Base-by-base conservation (phyloP, 495 filamentous ascomycete species). In the Neurospora sp. region DNA sequence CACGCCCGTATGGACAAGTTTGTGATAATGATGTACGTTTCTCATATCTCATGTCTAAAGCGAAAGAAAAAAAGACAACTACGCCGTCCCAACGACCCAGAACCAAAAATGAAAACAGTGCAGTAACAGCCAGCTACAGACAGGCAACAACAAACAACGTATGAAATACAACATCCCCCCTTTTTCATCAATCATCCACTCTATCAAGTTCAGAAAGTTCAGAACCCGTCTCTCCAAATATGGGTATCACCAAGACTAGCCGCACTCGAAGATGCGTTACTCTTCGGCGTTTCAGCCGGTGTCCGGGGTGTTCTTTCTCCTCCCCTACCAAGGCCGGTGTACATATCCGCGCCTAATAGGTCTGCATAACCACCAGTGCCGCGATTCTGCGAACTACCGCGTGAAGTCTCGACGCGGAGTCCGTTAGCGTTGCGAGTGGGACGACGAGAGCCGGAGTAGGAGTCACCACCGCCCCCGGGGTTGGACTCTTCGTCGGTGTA, bases 161-260 rank as follows among this genome's bases (percentile, higher is more conserved):
- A 16, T 35, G 47, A 2, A 37, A 65, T 37, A 65, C 53, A 16
- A 27, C 53, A 35, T 0, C 14, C 14, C 22, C 3, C 27, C 14
- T 65, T 27, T 59, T 45, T 8, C n/a, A 10, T 69, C 65, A 69
- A 18, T 37, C 68, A 69, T n/a, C 68, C 14, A 9, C 68, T 69
- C 9, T 38, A 2, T 5, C 61, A 31, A 68, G 4, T 37, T 53
- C 20, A 8, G 27, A 31, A 31, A 31, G 4, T 18, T 14, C 65
- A 16, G 12, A 4, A 12, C 73, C 68, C 73, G 5, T 86, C 82
- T 68, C 84, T 78, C 85, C 86, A 88, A 22, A 88, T 80, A 74
- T 87, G 85, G 47, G 86, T 87, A 80, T 88, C 86, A 45, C 86
- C 86, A 20, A 88, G 78, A 78, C 86, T 87, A 69, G 87, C 75